Conservation (phyloP, 1,139 yeast species). For the Geotrichum siamense region DNA sequence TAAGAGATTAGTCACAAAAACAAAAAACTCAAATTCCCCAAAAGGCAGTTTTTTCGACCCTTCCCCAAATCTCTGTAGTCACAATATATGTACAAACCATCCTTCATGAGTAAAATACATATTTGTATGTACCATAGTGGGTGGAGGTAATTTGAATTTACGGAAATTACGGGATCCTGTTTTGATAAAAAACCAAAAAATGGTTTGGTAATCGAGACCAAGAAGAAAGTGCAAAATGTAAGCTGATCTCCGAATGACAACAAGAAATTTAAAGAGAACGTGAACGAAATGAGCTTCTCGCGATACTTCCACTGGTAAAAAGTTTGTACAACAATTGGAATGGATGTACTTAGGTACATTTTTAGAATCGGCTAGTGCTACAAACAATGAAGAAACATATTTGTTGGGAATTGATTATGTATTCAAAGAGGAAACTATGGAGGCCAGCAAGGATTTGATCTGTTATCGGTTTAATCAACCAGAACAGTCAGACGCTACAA, state of each 20-base stretch:
- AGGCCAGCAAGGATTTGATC: constrained; percentile 20
- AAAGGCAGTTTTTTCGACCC: too few species aligned
- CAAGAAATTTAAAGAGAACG: constrained; percentile 59
- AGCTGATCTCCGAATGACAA: constrained; percentile 56
- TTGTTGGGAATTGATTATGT: constrained; percentile 42
- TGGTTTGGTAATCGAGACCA: constrained; percentile 83
- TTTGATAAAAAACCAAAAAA: constrained; percentile 72
- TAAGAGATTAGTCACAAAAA: too few species aligned
- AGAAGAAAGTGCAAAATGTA: constrained; percentile 63
- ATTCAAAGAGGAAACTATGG: constrained; percentile 20
- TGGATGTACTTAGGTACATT: constrained; percentile 76
- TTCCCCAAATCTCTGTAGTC: too few species aligned
- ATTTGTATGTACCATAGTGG: too few species aligned
- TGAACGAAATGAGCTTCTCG: constrained; percentile 53
- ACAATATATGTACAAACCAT: too few species aligned
- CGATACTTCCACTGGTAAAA: constrained; percentile 44
- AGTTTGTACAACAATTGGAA: constrained; percentile 48
- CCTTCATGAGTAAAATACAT: too few species aligned
- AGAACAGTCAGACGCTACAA: constrained; percentile 19
- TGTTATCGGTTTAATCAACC: constrained; percentile 20
- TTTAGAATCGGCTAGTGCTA: constrained; percentile 21
- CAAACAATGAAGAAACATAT: constrained; percentile 41
- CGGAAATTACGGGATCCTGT: constrained; percentile 97
- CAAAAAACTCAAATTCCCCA: too few species aligned
- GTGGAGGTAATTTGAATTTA: constrained; percentile 64